phyloP scores from a whole-genome alignment of 805 yeast genomes.

The Blastobotrys mokoenaii region DNA sequence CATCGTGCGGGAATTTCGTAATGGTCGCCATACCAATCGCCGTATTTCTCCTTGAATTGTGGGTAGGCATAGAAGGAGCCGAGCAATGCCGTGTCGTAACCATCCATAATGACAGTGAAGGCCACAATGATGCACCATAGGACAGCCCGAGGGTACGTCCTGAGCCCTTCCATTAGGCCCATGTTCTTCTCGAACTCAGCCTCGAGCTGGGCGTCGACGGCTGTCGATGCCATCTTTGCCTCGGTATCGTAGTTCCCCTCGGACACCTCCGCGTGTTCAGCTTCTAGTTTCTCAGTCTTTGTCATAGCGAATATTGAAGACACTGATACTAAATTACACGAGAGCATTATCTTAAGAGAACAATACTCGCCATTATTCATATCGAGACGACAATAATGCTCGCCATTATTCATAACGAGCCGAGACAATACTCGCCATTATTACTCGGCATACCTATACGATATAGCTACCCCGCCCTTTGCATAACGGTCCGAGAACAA shows the following conservation, averaged over 20 bases:
- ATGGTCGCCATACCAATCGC: constrained; percentile 17
- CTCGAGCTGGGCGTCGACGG: not conserved
- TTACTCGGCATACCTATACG: too few species aligned
- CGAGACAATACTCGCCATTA: too few species aligned
- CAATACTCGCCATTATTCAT: too few species aligned
- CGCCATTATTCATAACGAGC: too few species aligned
- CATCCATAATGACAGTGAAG: constrained; percentile 38
- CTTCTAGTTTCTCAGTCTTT: not conserved
- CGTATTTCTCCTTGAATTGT: constrained; percentile 33
- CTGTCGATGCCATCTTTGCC: not conserved
- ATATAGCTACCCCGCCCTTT: too few species aligned
- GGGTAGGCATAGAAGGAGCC: constrained; percentile 38
- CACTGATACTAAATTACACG: not conserved
- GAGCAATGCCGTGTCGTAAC: constrained; percentile 38
- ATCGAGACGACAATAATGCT: too few species aligned
- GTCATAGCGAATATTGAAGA: not conserved
- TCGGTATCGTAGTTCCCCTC: not conserved
- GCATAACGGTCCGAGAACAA: too few species aligned
- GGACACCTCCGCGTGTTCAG: not conserved
- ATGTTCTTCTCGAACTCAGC: constrained; percentile 15
- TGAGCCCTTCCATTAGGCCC: constrained; percentile 12
- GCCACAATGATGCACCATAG: constrained; percentile 8
- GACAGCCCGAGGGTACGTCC: constrained; percentile 35
- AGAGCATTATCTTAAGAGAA: too few species aligned
- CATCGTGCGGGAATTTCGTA: constrained; percentile 12